Conservation (phyloP, 1,284 basidiomycete species). For the Trichosporon sp. region DNA sequence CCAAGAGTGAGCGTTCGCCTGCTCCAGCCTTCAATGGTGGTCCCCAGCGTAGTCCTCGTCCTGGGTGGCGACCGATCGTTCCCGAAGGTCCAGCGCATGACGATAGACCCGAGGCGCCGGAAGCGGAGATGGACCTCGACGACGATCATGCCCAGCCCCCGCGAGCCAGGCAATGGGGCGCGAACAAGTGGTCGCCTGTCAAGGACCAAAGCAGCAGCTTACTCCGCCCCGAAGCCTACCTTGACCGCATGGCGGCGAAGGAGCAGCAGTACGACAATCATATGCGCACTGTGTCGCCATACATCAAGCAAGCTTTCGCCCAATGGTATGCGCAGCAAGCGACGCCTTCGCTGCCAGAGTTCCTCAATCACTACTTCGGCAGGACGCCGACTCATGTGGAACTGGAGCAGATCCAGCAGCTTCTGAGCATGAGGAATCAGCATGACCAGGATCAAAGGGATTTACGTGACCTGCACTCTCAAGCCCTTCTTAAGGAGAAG, state of each 20-base stretch:
- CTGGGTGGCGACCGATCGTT: not conserved
- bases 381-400: slow-evolving; percentile 27
- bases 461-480: slow-evolving; percentile 15
- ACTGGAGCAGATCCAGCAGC: slow-evolving; percentile 30
- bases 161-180: slow-evolving; percentile 13
- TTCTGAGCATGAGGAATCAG: slow-evolving; percentile 22
- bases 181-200: not conserved
- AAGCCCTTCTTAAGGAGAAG: slow-evolving; percentile 8
- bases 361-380: slow-evolving; percentile 39
- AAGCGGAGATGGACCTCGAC: slow-evolving; percentile 12
- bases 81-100: not conserved
- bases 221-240: slow-evolving; percentile 8
- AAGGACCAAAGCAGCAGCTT: not conserved
- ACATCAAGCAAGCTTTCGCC: slow-evolving; percentile 36
- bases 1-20: not conserved
- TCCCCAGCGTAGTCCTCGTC: not conserved
- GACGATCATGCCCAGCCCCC: slow-evolving; percentile 5
- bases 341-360: slow-evolving; percentile 24
- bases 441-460: slow-evolving; percentile 25
- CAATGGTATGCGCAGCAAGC: slow-evolving; percentile 32
- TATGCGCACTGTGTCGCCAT: slow-evolving; percentile 29
- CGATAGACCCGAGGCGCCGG: not conserved
- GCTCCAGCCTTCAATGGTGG: not conserved
- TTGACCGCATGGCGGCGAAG: slow-evolving; percentile 23
- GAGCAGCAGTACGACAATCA: slow-evolving; percentile 24